Percentiles rank a stretch among this genome's conserved stretches.
These are phyloP conservation scores for Oryza nivara DNA, from an alignment of 176 grass and related monocot species.

Conservation along the genomic window DNA sequence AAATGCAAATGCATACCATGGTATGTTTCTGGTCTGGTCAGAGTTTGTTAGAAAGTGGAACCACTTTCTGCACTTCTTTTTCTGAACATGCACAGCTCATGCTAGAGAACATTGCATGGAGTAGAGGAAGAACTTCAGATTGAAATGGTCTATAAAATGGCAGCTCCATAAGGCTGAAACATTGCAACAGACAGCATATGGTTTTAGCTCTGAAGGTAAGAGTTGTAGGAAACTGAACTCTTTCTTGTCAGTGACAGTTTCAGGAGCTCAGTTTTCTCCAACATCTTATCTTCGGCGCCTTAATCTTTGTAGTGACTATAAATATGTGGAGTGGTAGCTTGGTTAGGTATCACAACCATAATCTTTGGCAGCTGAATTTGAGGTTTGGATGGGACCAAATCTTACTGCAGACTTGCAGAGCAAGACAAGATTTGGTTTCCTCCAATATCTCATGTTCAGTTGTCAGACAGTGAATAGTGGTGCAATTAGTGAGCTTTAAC, in stretches of 20 bases:
- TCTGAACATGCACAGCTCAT: constrained; percentile 35
- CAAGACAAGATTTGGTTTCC: constrained; percentile 47
- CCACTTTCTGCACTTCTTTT: background rate
- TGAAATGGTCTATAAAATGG: constrained; percentile 46
- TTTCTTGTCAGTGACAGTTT: constrained; percentile 9
- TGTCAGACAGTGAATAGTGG: constrained; percentile 11
- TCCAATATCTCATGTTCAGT: constrained; percentile 54
- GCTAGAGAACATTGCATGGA: constrained; percentile 23
- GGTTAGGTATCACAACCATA: background rate
- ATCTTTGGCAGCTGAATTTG: constrained; percentile 40
- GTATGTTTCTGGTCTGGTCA: constrained; percentile 25
- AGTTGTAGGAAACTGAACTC: constrained; percentile 61
- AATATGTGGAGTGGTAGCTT: background rate
- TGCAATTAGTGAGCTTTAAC: background rate
- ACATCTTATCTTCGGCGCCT: constrained; percentile 44
- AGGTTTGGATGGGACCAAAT: constrained; percentile 55
- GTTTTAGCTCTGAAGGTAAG: constrained; percentile 50
- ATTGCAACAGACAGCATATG: background rate
- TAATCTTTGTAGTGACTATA: constrained; percentile 18
- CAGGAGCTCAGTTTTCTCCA: constrained; percentile 54
- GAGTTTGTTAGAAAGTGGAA: constrained; percentile 46
- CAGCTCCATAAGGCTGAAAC: background rate
- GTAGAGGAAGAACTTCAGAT: background rate
- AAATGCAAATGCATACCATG: constrained; percentile 16
- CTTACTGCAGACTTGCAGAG: background rate